phyloP scores from a whole-genome alignment of 176 grass and related monocot species.

The Cenchrus purpureus region DNA sequence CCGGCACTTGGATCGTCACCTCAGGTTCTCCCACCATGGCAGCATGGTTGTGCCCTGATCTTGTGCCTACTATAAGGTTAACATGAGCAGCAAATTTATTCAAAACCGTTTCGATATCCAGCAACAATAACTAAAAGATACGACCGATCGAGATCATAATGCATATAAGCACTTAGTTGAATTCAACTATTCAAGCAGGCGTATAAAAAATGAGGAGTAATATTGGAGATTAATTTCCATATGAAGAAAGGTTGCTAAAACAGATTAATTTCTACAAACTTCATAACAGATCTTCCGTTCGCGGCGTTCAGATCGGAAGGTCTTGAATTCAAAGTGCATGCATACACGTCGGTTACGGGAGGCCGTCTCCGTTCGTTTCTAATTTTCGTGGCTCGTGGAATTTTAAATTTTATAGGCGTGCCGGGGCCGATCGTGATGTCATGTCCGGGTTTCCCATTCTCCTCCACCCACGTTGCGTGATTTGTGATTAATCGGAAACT shows the following conservation, averaged over 20 bases:
- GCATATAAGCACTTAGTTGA: background rate
- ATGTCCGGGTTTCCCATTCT: background rate
- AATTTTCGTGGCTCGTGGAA: background rate
- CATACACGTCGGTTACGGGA: too few relatives aligned
- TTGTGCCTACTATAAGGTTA: background rate
- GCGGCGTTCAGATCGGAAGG: background rate
- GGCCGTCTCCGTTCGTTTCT: too few relatives aligned
- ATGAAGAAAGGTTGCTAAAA: background rate
- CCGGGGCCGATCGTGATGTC: too few relatives aligned
- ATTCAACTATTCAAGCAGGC: background rate
- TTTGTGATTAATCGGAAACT: too few relatives aligned
- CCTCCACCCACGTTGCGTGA: too few relatives aligned
- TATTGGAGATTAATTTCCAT: too few relatives aligned
- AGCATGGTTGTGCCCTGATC: background rate
- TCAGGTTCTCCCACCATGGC: conserved; percentile 2
- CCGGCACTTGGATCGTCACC: background rate
- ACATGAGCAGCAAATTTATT: background rate
- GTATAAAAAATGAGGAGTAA: too few relatives aligned
- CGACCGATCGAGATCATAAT: background rate
- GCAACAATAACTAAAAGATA: background rate
- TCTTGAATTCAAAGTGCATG: too few relatives aligned
- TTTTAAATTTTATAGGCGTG: background rate
- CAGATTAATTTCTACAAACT: background rate
- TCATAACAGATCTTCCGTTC: too few relatives aligned
- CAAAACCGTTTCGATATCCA: background rate